Conservation (phyloP, 1,284 basidiomycete species). For the Papiliotrema flavescens region DNA sequence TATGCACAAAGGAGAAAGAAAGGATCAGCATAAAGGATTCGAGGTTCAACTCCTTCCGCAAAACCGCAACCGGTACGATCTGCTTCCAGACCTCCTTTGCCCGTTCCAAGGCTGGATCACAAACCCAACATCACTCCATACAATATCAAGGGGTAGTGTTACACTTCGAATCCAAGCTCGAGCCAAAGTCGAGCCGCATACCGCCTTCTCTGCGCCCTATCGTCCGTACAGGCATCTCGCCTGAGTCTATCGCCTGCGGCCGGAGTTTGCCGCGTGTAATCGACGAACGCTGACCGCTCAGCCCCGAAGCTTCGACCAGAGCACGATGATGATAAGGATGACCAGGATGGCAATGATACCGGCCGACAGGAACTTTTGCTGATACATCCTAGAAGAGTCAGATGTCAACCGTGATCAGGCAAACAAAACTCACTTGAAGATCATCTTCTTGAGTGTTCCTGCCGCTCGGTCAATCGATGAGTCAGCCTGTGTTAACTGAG, state of each 20-base stretch:
- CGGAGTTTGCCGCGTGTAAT: too few relatives aligned
- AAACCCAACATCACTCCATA: neutral
- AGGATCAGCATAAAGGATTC: neutral
- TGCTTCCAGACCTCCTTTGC: too few relatives aligned
- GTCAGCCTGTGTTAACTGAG: conserved; percentile 56
- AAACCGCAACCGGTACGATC: too few relatives aligned
- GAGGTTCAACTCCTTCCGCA: neutral
- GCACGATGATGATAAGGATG: conserved; percentile 48
- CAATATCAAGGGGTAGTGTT: neutral
- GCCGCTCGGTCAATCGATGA: conserved; percentile 57
- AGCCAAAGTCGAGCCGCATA: neutral
- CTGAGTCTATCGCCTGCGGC: too few relatives aligned
- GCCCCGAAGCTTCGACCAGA: conserved; percentile 47
- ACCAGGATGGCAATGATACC: conserved; percentile 50
- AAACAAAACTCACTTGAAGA: conserved; percentile 53
- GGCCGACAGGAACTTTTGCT: conserved; percentile 49
- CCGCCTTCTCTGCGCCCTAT: too few relatives aligned
- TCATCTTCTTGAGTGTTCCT: conserved; percentile 60
- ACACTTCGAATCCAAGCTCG: neutral
- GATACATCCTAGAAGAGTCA: conserved; percentile 45
- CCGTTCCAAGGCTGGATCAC: too few relatives aligned
- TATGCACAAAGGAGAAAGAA: neutral
- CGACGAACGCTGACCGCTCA: conserved; percentile 8
- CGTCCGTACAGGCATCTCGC: too few relatives aligned
- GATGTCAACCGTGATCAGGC: neutral